A percentile compares a stretch with the other conserved stretches of the same genome.
These are phyloP conservation scores for Cercospora sesami DNA, from an alignment of 2,329 filamentous ascomycete species.

Conservation along the genomic window DNA sequence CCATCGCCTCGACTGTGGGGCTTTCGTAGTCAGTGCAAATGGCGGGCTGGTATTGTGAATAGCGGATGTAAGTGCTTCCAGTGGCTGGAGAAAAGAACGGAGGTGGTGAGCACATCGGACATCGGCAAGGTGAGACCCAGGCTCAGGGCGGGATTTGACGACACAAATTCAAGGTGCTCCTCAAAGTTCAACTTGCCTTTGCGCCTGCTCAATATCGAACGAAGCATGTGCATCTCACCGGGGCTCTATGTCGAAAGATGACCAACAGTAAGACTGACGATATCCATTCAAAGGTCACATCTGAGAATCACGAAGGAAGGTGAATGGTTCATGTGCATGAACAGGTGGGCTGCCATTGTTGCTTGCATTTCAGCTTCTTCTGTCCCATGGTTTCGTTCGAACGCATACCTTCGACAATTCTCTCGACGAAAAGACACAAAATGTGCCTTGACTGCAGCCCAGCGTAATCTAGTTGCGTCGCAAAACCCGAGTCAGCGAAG, in stretches of 20 bases:
- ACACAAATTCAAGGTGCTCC: background rate
- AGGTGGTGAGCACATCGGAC: background rate
- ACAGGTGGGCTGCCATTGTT: background rate
- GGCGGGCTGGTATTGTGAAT: background rate
- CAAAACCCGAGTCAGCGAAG: constrained; percentile 1
- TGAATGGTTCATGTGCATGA: background rate
- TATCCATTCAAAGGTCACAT: background rate
- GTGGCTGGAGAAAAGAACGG: background rate
- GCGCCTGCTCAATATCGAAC: background rate
- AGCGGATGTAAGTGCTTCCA: background rate
- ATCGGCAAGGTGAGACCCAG: background rate
- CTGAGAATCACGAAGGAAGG: background rate
- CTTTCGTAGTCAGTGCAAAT: background rate
- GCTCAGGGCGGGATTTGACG: background rate
- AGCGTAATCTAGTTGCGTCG: background rate
- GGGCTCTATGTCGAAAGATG: background rate
- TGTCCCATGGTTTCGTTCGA: background rate
- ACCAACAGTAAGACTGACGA: background rate
- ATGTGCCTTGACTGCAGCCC: too few relatives aligned
- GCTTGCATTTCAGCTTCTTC: background rate
- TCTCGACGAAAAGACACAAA: background rate
- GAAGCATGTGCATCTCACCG: background rate
- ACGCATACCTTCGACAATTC: background rate
- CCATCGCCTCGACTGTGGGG: background rate
- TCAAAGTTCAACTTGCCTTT: background rate